Evolutionary conservation across 108 stramenopile genomes (phyloP), one percentile per base, ranked within the genome.

Genomic region (Stephanodiscus minutulus): DNA sequence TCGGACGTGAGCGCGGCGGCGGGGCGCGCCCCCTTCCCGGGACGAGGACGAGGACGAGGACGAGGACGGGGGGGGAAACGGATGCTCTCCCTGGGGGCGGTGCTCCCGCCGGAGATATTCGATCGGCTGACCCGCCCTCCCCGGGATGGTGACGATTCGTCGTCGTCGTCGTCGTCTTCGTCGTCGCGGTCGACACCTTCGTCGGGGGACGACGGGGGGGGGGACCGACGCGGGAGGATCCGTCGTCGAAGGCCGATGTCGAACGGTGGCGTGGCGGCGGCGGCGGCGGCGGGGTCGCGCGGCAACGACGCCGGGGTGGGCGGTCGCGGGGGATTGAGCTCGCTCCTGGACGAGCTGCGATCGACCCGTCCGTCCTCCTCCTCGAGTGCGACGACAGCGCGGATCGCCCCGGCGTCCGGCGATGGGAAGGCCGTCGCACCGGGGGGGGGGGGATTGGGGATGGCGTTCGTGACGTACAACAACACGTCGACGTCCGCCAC

Each of bases 41-140:
- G 67, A 39, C 18, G 55, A 17, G 59, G 36, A 36, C 18, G 17
- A 29, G 29, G 55, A 15, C 0, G 52, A 53, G 52, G 52, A 4
- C 24, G 9, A 25, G 24, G 52, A 53, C 22, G 52, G 10, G 24
- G 62, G 44, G 77, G 78, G 12, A 72, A 64, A 18, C 78, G 78
- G 25, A 21, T 79, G 1, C 61, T 79, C n/a, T 79, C 78, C 20
- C 62, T 79, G 17, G 61, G 66, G 37, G 67, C 78, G 17, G 76
- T 82, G 3, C 41, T 82, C 27, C 76, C 81, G 1, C 76, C 76
- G 28, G 76, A 77, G 33, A 82, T 82, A 61, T 82, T 82, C 29
- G 76, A 82, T 66, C 64, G 81, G n/a, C 61, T 82, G 64, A 66
- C 81, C 2, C 68, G 71, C 41, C 70, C 22, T 35, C 39, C 39